Evolutionary conservation across 1,284 basidiomycete species (phyloP).

Genomic region (Schizophyllum commune): DNA sequence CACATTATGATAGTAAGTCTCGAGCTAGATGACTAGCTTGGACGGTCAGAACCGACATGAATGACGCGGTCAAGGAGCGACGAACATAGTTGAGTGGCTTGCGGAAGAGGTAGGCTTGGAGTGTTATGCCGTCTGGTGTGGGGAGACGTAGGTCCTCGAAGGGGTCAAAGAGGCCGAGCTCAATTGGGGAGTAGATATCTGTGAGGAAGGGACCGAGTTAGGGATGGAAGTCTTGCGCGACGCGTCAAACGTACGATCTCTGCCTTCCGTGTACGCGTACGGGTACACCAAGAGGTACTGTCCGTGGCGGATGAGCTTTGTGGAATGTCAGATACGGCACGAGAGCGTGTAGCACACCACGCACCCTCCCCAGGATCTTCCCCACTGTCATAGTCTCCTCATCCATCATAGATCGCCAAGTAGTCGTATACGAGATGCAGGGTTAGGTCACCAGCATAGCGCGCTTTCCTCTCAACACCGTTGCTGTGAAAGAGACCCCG

Average conservation of each 20-base stretch:
- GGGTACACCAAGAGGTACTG: conserved; percentile 1
- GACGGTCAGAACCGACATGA: background rate
- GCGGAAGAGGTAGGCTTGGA: conserved; percentile 2
- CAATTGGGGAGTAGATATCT: background rate
- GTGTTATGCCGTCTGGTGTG: background rate
- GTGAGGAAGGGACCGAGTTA: background rate
- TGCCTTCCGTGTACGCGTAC: background rate
- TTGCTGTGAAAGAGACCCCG: background rate
- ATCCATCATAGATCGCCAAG: background rate
- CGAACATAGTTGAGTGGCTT: background rate
- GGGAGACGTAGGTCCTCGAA: background rate
- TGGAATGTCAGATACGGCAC: background rate
- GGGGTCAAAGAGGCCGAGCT: background rate
- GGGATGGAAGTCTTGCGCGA: background rate
- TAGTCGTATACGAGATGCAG: background rate
- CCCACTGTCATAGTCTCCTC: background rate
- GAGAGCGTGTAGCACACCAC: background rate
- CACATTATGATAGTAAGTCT: background rate
- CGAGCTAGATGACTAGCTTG: background rate
- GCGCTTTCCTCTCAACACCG: background rate
- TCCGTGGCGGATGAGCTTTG: background rate
- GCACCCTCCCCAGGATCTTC: background rate
- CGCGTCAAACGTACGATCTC: background rate
- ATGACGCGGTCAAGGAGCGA: background rate
- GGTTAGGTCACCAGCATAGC: background rate